A percentile compares a stretch with the other conserved stretches of the same genome.
These are phyloP conservation scores for Populus davidiana DNA, from an alignment of 345 rosid genomes.

Conservation along the genomic window DNA sequence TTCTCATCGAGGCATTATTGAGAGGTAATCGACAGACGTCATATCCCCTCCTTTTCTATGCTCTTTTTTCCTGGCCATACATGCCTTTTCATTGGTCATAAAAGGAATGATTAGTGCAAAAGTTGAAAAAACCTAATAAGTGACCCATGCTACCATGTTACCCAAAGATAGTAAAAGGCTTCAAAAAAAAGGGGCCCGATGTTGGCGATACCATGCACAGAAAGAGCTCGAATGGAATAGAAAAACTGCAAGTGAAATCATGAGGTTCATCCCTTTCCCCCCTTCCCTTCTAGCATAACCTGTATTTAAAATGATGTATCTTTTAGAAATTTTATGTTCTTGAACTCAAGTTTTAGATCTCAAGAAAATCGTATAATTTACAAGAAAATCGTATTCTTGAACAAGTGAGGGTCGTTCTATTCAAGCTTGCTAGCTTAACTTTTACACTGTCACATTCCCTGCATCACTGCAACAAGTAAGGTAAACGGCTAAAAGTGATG, in stretches of 20 bases:
- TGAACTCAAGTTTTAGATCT: too few species aligned
- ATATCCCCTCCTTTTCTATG: neutral
- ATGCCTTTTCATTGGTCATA: conserved; percentile 1
- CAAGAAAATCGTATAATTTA: too few species aligned
- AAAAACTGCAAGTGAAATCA: conserved; percentile 2
- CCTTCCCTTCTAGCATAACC: too few species aligned
- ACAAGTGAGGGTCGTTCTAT: too few species aligned
- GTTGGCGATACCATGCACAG: conserved; percentile 16
- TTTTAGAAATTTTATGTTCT: neutral
- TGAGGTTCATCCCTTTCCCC: neutral
- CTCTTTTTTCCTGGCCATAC: neutral
- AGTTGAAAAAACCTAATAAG: conserved; percentile 16
- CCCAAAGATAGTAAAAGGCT: conserved; percentile 19
- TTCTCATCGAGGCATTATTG: conserved; percentile 10
- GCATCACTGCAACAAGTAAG: neutral
- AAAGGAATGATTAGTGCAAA: conserved; percentile 13
- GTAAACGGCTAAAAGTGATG: neutral
- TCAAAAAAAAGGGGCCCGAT: conserved; percentile 26
- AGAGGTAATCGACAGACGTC: conserved; percentile 2
- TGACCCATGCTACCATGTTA: conserved; percentile 28
- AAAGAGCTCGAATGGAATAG: neutral
- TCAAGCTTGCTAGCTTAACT: neutral
- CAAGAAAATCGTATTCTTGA: too few species aligned
- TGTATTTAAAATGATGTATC: too few species aligned
- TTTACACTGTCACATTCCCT: conserved; percentile 15